Percentiles rank a stretch among this genome's conserved stretches.
Evolutionary conservation across 202 grass and related monocot genomes (phyloP).

Genomic region (Carex arenaria): DNA sequence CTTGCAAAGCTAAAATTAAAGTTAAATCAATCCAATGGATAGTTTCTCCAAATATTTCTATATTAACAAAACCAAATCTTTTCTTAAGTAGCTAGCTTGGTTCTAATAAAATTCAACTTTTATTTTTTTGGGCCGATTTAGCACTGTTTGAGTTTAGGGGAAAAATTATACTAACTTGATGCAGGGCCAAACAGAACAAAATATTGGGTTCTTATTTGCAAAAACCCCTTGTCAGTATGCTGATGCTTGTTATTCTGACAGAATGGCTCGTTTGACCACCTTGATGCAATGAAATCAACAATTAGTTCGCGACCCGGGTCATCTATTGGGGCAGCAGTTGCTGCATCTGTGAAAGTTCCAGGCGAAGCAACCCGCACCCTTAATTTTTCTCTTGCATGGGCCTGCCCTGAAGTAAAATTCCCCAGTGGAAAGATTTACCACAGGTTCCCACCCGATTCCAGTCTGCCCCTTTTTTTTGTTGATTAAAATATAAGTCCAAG

Average conservation of each 20-base stretch:
- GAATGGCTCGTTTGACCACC: constrained; percentile 84
- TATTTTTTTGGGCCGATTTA: neutral
- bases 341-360: constrained; percentile 61
- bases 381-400: constrained; percentile 97
- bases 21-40: neutral
- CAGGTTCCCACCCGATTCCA: constrained; percentile 38
- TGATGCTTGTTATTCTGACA: constrained; percentile 35
- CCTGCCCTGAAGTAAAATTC: constrained; percentile 96
- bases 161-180: neutral
- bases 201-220: neutral
- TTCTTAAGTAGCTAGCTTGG: neutral
- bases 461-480: neutral
- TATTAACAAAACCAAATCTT: neutral
- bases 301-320: constrained; percentile 52
- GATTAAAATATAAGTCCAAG: neutral
- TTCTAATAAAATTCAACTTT: neutral
- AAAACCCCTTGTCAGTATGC: neutral
- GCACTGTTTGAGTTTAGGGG: neutral
- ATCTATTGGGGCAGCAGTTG: constrained; percentile 89
- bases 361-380: constrained; percentile 50
- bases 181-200: neutral
- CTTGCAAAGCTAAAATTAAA: neutral
- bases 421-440: constrained; percentile 86
- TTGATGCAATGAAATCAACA: constrained; percentile 51
- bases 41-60: neutral